Evolutionary conservation across 2,329 filamentous ascomycete genomes (phyloP), one percentile per base, ranked within the genome.

Genomic region (Penicillium sp.): DNA sequence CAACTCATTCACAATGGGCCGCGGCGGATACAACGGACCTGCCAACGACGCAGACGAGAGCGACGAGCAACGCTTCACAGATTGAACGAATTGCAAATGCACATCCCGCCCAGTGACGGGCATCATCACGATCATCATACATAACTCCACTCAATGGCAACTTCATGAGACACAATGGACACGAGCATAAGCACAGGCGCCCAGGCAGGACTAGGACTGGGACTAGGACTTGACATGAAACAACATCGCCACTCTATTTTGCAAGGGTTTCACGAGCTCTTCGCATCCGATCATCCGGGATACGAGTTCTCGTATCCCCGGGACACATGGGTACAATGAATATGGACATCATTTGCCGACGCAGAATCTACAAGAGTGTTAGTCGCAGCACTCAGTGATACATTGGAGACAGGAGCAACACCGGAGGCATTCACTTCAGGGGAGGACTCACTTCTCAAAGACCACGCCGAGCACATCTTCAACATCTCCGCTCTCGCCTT

Each of bases 391-490:
- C 17, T 34, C 5, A 50, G n/a, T 34, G 10, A 50, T 47, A 25
- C 20, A 38, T 55, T 48, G 39, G 34, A 31, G 49, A 11, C 48
- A 22, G 22, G 22, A 22, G 22, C 22, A 62, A 4, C 49, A 34
- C 52, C 61, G 35, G 57, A 42, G 28, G 53, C 48, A 50, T 54
- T 45, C n/a, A 52, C 55, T 17, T 43, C 47, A 43, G 53, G 57
- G 38, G 54, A 42, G 31, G 31, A 85, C 86, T 82, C 79, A 96
- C 91, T 96, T 98, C 76, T 98, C 94, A 79, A 99, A 99, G 4
- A 99, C 93, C 22, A 99, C 93, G 0, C 95, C 95, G 47, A 99
- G 79, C 7, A 99, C 91, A 72, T 98, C 95, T 74, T 99, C 94
- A 15, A 98, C 92, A 75, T 98, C 94, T 2, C 92, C 91, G 42